Conservation (phyloP, 2,329 filamentous ascomycete species). For the Calcarisporium arbuscula region DNA sequence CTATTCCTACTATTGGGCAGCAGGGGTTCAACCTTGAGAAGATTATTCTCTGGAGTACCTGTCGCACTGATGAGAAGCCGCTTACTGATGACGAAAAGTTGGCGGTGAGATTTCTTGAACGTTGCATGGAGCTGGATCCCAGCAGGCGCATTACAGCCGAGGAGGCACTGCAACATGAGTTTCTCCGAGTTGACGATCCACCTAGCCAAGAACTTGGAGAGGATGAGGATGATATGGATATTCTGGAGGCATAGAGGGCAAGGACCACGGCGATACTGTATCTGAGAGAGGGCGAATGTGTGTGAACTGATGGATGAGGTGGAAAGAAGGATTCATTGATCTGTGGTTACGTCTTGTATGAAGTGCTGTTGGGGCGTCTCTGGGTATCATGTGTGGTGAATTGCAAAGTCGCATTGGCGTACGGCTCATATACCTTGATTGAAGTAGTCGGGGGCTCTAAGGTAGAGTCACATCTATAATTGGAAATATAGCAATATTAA, state of each 20-base stretch:
- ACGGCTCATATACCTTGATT: too few species aligned
- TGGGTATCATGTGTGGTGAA: too few species aligned
- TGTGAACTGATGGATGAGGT: too few species aligned
- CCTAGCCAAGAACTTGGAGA: conserved; percentile 22
- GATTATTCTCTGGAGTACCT: conserved; percentile 92
- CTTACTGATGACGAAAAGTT: conserved; percentile 63
- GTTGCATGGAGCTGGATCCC: conserved; percentile 73
- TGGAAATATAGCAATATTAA: too few species aligned
- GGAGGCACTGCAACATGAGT: conserved; percentile 68
- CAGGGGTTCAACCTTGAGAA: conserved; percentile 85
- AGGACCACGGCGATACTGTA: neutral
- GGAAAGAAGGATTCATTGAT: too few species aligned
- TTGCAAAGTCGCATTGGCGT: too few species aligned
- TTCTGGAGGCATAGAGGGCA: conserved; percentile 29
- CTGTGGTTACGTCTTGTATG: too few species aligned
- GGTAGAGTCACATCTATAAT: too few species aligned
- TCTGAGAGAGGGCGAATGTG: neutral
- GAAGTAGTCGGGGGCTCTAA: too few species aligned
- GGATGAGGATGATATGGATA: conserved; percentile 51
- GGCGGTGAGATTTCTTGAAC: conserved; percentile 64
- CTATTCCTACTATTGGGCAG: conserved; percentile 81
- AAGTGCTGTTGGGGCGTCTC: too few species aligned
- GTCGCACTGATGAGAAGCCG: conserved; percentile 54
- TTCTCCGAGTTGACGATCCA: conserved; percentile 39
- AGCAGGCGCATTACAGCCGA: conserved; percentile 65